Conservation (phyloP, 768 basidiomycete genomes). For the Termitomyces sp. region DNA sequence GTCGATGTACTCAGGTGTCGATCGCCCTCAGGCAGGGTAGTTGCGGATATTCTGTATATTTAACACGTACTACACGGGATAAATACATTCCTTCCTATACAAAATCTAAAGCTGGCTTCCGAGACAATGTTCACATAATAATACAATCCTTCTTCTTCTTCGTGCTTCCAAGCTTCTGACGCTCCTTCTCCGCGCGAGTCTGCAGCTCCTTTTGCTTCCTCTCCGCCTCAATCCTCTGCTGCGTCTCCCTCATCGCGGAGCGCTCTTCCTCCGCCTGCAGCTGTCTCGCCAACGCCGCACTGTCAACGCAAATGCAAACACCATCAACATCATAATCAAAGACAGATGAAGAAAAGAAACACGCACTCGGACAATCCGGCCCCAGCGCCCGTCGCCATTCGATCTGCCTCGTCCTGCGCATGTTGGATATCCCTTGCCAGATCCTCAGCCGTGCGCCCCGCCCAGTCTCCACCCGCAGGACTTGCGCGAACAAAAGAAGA, state of each 20-base stretch:
- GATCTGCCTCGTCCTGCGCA: constrained; percentile 23
- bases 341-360: neutral
- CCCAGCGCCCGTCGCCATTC: constrained; percentile 7
- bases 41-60: too few relatives aligned
- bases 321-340: neutral
- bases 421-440: constrained; percentile 42
- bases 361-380: constrained; percentile 56
- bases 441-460: constrained; percentile 64
- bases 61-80: neutral
- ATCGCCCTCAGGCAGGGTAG: too few relatives aligned
- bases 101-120: neutral
- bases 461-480: constrained; percentile 78
- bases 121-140: constrained; percentile 41
- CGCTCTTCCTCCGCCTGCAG: constrained; percentile 80
- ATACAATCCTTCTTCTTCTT: constrained; percentile 49
- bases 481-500: constrained; percentile 53
- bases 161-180: constrained; percentile 31
- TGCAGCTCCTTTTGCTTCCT: constrained; percentile 19
- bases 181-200: constrained; percentile 20
- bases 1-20: too few relatives aligned
- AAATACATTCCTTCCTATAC: neutral
- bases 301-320: constrained; percentile 19
- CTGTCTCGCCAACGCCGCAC: constrained; percentile 64
- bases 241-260: constrained; percentile 31
- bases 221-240: constrained; percentile 21